Evolutionary conservation across 2,329 filamentous ascomycete genomes (phyloP).

Genomic region (Fusarium sororula): DNA sequence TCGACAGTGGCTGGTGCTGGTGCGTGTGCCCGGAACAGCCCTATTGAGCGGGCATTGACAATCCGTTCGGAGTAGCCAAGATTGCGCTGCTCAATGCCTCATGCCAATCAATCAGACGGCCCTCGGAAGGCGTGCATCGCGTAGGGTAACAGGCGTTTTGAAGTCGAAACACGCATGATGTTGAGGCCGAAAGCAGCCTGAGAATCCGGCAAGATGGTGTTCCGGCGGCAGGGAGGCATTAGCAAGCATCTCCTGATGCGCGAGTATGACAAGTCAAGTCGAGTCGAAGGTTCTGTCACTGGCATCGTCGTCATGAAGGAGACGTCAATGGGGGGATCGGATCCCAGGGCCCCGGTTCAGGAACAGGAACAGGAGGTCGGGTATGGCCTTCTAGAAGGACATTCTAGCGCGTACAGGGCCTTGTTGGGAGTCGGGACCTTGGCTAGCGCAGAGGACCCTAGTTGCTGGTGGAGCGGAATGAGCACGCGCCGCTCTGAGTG

Average conservation of each 20-base stretch:
- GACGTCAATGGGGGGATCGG: constrained; percentile 33
- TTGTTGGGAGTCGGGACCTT: constrained; percentile 18
- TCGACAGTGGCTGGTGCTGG: constrained; percentile 12
- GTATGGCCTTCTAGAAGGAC: constrained; percentile 42
- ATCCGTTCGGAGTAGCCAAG: constrained; percentile 34
- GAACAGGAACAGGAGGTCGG: constrained; percentile 33
- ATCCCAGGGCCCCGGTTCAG: constrained; percentile 38
- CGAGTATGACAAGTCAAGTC: constrained; percentile 23
- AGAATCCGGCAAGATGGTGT: constrained; percentile 17
- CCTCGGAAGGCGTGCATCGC: constrained; percentile 24
- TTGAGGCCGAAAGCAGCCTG: constrained; percentile 19
- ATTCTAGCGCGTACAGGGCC: constrained; percentile 41
- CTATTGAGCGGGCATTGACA: constrained; percentile 22
- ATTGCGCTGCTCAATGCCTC: constrained; percentile 41
- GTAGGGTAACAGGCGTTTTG: constrained; percentile 32
- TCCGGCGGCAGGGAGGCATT: constrained; percentile 26
- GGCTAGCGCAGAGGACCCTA: constrained; percentile 17
- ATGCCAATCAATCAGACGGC: constrained; percentile 27
- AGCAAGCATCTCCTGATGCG: constrained; percentile 24
- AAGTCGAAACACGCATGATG: constrained; percentile 33
- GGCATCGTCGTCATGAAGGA: constrained; percentile 34
- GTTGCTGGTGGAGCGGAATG: constrained; percentile 32
- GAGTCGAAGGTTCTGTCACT: constrained; percentile 19
- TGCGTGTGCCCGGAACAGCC: constrained; percentile 31
- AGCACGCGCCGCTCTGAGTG: constrained; percentile 24